Percentiles rank a stretch among this genome's conserved stretches.
Evolutionary conservation across 306 rosid genomes (phyloP).

Genomic region (Lotus japonicus): DNA sequence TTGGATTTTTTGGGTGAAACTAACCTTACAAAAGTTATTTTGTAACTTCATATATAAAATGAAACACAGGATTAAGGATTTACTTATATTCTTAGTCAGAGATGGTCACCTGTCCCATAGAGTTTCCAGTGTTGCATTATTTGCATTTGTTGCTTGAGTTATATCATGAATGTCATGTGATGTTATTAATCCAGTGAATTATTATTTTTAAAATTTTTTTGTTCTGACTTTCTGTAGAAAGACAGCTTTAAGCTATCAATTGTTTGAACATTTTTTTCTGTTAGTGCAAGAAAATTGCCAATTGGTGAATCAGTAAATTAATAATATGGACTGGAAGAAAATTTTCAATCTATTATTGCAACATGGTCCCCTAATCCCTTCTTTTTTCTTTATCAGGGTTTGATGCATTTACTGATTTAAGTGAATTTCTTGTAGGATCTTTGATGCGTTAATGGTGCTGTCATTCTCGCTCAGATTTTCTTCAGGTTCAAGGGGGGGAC

Average conservation of each 20-base stretch:
- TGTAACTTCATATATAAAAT: neutral
- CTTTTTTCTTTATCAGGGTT: neutral
- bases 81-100: too few species aligned
- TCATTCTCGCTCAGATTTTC: neutral
- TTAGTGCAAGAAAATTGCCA: neutral
- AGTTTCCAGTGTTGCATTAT: too few species aligned
- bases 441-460: neutral
- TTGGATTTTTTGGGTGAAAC: neutral
- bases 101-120: too few species aligned
- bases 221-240: too few species aligned
- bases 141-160: too few species aligned
- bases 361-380: neutral
- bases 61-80: neutral
- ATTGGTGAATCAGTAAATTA: neutral
- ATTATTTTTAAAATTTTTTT: too few species aligned
- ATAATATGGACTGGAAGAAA: neutral
- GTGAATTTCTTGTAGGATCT: slow-evolving; percentile 22
- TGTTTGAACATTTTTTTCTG: neutral
- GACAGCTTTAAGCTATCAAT: neutral
- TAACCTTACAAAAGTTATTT: neutral
- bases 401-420: neutral
- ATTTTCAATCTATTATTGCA: neutral
- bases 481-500: neutral
- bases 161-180: neutral
- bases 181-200: too few species aligned